Base-by-base conservation (phyloP, 495 filamentous ascomycete species). In the Talaromyces nanjingensis region DNA sequence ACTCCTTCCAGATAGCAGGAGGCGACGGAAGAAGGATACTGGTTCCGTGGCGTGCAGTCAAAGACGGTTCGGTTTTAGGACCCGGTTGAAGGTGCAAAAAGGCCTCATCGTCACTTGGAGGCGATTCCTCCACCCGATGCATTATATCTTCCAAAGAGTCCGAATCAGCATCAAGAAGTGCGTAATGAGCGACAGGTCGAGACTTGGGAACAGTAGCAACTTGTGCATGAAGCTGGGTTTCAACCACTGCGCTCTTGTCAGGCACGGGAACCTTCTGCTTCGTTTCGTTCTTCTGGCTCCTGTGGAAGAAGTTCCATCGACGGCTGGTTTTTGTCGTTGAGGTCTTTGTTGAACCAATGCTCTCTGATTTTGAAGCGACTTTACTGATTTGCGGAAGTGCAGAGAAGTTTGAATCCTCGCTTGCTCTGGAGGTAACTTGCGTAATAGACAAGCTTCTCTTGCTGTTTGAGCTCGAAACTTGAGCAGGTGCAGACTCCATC, bases 241-340 rank as follows among this genome's bases (percentile, higher is more conserved):
- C 66, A 22, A 70, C 63, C 6, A 70, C 65, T 29, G 73, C 62
- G 5, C 65, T 55, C 16, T 45, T 60, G 14, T 65, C 53, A 1
- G 59, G 12, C n/a, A 59, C 45, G 7, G 60, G 59, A 52, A 42
- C 16, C 18, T 62, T 24, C n/a, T 52, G 25, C 24, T 72, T 72
- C 29, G 66, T 57, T 49, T 72, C 72, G 27, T 65, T 67, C 20
- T 39, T 37, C 24, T 67, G 75, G 45, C 60, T 85, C 65, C 87
- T 83, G 63, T 91, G 86, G 67, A 96, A 96, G 65, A 96, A 84
- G 68, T 91, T 92, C 91, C 91, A 96, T 67, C 87, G 89, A n/a
- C 69, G 47, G 20, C 62, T 54, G 25, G 45, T 8, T 25, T 62
- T 62, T 29, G 14, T 31, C 11, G 12, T 52, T 14, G 60, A 52